These are phyloP conservation scores for Apiospora pterosperma DNA, from an alignment of 2,329 filamentous ascomycete genomes.

Conservation along the genomic window DNA sequence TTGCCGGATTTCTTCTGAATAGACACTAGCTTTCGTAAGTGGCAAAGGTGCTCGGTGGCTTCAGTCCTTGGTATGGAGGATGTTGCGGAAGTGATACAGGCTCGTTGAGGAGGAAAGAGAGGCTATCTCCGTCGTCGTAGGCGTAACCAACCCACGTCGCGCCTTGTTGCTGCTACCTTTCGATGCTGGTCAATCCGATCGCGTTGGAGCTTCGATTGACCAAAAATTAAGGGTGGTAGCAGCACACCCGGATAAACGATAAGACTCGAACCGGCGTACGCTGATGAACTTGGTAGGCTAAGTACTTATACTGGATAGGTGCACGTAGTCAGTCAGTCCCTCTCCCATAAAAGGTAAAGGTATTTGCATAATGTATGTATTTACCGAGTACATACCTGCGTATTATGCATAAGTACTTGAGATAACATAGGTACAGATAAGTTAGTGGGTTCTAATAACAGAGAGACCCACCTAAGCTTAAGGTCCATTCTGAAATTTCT, in stretches of 20 bases:
- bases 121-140: neutral
- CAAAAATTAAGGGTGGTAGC: neutral
- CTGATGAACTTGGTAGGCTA: neutral
- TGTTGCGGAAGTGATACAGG: neutral
- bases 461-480: conserved; percentile 6
- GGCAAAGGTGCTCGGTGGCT: neutral
- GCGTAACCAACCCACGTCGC: neutral
- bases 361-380: neutral
- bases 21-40: neutral
- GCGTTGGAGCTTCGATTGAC: neutral
- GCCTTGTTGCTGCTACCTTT: neutral
- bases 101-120: neutral
- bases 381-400: too few species aligned
- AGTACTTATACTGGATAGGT: neutral
- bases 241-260: neutral
- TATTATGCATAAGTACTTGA: too few species aligned
- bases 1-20: conserved; percentile 13
- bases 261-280: neutral
- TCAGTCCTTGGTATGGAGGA: neutral
- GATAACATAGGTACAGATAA: too few species aligned
- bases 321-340: neutral
- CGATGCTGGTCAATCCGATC: neutral
- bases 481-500: neutral
- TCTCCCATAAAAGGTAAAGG: too few species aligned
- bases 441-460: neutral